Percentiles rank a stretch among this genome's conserved stretches.
These are phyloP conservation scores for Bolboschoenus planiculmis DNA, from an alignment of 176 grass and related monocot genomes.

Conservation along the genomic window DNA sequence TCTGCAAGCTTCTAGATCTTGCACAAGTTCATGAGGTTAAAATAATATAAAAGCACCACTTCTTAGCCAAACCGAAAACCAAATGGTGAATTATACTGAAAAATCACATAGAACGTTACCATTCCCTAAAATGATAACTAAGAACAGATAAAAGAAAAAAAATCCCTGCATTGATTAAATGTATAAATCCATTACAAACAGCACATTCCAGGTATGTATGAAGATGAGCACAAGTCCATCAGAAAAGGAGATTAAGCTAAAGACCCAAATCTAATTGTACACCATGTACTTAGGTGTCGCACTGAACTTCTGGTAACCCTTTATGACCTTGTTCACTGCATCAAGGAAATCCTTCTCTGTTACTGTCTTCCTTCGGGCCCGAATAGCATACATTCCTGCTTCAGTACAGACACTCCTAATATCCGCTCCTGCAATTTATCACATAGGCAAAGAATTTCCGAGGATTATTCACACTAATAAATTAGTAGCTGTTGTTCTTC, in stretches of 20 bases:
- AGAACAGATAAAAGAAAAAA: neutral
- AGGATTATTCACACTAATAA: neutral
- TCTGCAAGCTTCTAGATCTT: neutral
- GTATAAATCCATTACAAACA: slow-evolving; percentile 11
- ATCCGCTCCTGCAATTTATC: slow-evolving; percentile 45
- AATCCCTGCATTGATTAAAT: neutral
- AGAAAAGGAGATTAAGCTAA: neutral
- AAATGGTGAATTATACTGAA: neutral
- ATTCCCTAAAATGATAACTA: neutral
- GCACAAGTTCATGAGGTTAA: neutral
- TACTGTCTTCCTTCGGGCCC: slow-evolving; percentile 82
- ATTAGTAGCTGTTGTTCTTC: neutral
- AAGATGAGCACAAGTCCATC: slow-evolving; percentile 10
- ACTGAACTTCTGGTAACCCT: slow-evolving; percentile 91
- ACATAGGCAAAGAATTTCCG: neutral
- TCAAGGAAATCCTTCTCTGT: slow-evolving; percentile 91
- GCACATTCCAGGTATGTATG: neutral
- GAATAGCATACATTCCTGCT: slow-evolving; percentile 82
- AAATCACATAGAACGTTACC: neutral
- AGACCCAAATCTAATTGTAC: slow-evolving; percentile 50
- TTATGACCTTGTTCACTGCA: slow-evolving; percentile 85
- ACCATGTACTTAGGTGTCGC: slow-evolving; percentile 93
- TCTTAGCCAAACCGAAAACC: neutral
- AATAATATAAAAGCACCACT: neutral
- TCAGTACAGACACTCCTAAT: slow-evolving; percentile 91